Evolutionary conservation across 2,329 filamentous ascomycete species (phyloP).

Genomic region (Sporothrix sp.): DNA sequence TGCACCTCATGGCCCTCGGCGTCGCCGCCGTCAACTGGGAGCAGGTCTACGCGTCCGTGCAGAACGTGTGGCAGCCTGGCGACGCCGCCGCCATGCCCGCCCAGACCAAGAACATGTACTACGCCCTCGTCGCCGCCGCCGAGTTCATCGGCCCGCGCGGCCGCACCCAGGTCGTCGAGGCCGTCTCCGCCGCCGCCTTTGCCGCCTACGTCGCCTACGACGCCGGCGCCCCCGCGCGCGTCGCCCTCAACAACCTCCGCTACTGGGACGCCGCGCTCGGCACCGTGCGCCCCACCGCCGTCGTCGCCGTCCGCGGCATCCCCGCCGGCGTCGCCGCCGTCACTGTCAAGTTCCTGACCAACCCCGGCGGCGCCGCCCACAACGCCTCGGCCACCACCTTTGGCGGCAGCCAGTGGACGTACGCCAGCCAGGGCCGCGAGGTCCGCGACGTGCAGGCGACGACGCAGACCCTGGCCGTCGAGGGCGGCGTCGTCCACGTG

Average conservation of each 20-base stretch:
- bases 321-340: neutral
- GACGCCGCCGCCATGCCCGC: neutral
- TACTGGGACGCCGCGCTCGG: constrained; percentile 3
- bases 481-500: neutral
- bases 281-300: neutral
- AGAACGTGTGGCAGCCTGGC: constrained; percentile 5
- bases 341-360: constrained; percentile 5
- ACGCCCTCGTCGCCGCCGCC: neutral
- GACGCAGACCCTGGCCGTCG: neutral
- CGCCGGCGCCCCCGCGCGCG: neutral
- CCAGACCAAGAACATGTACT: constrained; percentile 6
- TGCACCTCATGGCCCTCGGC: constrained; percentile 1
- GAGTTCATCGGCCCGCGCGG: constrained; percentile 3
- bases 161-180: constrained; percentile 1
- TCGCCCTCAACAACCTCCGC: neutral
- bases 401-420: constrained; percentile 7
- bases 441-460: neutral
- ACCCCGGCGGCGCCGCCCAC: constrained; percentile 2
- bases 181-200: neutral
- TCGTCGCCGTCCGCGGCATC: neutral
- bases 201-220: constrained; percentile 1
- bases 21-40: constrained; percentile 6
- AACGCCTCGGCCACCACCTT: constrained; percentile 1
- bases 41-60: constrained; percentile 1
- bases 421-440: neutral